phyloP scores from a whole-genome alignment of 164 flowering plant species.

The Kingdonia uniflora region DNA sequence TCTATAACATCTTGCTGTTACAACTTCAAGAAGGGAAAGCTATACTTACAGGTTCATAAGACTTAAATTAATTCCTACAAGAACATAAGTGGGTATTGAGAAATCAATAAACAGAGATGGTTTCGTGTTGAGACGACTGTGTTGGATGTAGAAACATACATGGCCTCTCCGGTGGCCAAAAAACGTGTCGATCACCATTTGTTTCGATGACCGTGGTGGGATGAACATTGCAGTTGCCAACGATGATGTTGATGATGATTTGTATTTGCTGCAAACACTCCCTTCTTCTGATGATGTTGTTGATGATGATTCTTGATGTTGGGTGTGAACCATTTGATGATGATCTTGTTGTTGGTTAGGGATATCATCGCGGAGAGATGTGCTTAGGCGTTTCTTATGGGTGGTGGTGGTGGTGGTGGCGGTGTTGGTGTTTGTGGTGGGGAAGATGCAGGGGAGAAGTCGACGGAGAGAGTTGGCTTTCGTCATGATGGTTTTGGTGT shows the following conservation, averaged over 20 bases:
- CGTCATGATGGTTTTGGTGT: too few species aligned
- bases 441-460: too few species aligned
- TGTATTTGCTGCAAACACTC: constrained; percentile 3
- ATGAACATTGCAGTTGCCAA: too few species aligned
- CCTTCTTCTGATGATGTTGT: constrained; percentile 6
- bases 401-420: constrained; percentile 15
- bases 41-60: too few species aligned
- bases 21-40: too few species aligned
- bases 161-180: constrained; percentile 57
- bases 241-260: background rate
- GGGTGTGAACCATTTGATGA: too few species aligned
- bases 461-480: too few species aligned
- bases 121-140: constrained; percentile 32
- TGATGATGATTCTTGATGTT: constrained; percentile 4
- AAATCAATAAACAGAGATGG: constrained; percentile 67
- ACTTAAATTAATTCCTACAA: too few species aligned
- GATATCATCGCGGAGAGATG: constrained; percentile 43
- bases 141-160: constrained; percentile 70
- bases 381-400: constrained; percentile 57
- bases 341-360: background rate
- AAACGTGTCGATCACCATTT: constrained; percentile 71
- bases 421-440: constrained; percentile 22
- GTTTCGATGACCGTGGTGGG: constrained; percentile 43
- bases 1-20: too few species aligned
- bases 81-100: constrained; percentile 40